Base-by-base conservation (phyloP, 1,139 yeast genomes). In the Pichia kudriavzevii region DNA sequence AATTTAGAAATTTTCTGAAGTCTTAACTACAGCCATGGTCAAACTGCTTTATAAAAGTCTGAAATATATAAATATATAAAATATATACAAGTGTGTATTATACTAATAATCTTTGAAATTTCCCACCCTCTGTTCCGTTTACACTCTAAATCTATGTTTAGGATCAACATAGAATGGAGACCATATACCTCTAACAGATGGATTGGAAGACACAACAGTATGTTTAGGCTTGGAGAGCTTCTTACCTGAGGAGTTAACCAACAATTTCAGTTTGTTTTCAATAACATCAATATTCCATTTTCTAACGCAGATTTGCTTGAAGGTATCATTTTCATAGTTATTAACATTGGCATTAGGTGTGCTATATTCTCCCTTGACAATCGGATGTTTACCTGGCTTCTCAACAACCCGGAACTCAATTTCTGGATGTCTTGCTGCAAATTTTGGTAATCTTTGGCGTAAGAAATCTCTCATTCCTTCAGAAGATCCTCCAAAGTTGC, bases 401-500 rank as follows among this genome's bases (percentile, higher is more conserved):
- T 75, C 73, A 18, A 69, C 56, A 11, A 91, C 69, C 40, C 78
- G 78, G 54, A 88, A 81, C 56, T 80, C 80, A 31, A 85, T 73
- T 42, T 73, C 70, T 31, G 84, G 77, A 55, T 82, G 67, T 35
- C 61, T 51, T 13, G 58, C 46, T 5, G 95, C 93, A 42, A 81
- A 60, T 19, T 64, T 49, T 44, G 73, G 65, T 30, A 88, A 61
- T 43, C 75, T 64, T 26, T 70, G 61, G 30, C 69, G 62, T 38
- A 91, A 63, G 46, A 83, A 72, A 38, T 81, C 76, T 47, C 88
- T 67, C 62, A 85, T 70, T 4, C 96, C 96, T 36, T 68, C 67
- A 1, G 97, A 88, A 4, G 95, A 82, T 14, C 97, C 98, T 32
- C 96, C 97, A 81, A 93, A 81, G 66, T 87, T 84, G 64, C 95